Evolutionary conservation across 352 stramenopile genomes (phyloP).

Genomic region (Phytophthora ramorum): DNA sequence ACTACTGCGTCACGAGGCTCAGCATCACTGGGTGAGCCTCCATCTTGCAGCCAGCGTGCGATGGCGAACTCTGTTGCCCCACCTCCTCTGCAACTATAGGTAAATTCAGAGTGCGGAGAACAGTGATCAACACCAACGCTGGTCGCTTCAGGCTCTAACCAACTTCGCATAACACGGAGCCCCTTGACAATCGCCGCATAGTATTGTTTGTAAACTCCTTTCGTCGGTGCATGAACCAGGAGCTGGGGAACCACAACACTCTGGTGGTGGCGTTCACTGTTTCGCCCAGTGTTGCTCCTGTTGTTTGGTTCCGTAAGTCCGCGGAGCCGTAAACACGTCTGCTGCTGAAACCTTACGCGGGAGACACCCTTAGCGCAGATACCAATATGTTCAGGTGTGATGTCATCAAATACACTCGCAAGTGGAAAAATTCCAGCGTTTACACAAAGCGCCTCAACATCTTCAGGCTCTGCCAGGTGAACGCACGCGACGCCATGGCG

Average conservation of each 20-base stretch:
- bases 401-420: slow-evolving; percentile 60
- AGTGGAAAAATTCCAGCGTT: slow-evolving; percentile 48
- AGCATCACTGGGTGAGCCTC: neutral
- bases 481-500: slow-evolving; percentile 63
- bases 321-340: slow-evolving; percentile 46
- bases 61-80: slow-evolving; percentile 56
- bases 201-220: slow-evolving; percentile 77
- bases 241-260: slow-evolving; percentile 53
- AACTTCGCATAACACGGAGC: slow-evolving; percentile 58
- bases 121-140: neutral
- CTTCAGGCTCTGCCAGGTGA: slow-evolving; percentile 59
- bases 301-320: slow-evolving; percentile 24
- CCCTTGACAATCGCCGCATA: slow-evolving; percentile 60
- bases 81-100: slow-evolving; percentile 51
- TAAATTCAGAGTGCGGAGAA: neutral
- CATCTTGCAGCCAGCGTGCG: slow-evolving; percentile 28
- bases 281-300: neutral
- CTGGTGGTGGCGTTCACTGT: neutral
- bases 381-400: slow-evolving; percentile 47
- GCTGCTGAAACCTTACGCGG: slow-evolving; percentile 48
- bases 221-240: slow-evolving; percentile 58
- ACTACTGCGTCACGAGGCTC: slow-evolving; percentile 6
- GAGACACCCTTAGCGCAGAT: slow-evolving; percentile 36
- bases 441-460: slow-evolving; percentile 53
- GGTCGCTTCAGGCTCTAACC: slow-evolving; percentile 31